Base-by-base conservation (phyloP, 371 early-diverging fungal genomes). In the Mortierella sp. region DNA sequence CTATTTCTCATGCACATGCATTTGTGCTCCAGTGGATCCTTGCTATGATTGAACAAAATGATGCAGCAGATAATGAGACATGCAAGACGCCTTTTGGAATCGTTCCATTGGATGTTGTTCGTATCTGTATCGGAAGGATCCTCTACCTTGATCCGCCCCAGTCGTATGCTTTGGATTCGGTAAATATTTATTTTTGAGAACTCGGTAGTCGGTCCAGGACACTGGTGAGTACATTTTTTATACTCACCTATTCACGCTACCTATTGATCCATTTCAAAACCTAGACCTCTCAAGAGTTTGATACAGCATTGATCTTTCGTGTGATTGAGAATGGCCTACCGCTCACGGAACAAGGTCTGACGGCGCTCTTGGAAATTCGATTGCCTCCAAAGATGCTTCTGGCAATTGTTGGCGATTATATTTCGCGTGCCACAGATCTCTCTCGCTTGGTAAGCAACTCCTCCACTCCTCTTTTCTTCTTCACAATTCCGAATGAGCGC, bases 361-460 rank as follows among this genome's bases (percentile, higher is more conserved):
- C 63, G 25, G 72, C 79, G 0, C 15, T 79, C 15, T 53, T 79
- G 47, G 67, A 62, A 14, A 72, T 66, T 21, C 62, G 66, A 1
- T 66, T 79, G 18, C 79, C 72, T 1, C 66, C 60, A 19, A 68
- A 72, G 18, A 60, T 69, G 66, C 50, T 69, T 4, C 67, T 79
- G 2, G n/a, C 28, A 3, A 45, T 72, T 18, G 70, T 72, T 15
- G 70, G 73, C 18, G 66, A 79, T n/a, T 79, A 72, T 60, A 66
- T 79, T 18, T 52, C 79, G 5, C 46, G 73, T 18, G 79, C 79
- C 21, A 52, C 66, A 14, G 73, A 76, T 26, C 67, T 76, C 7
- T 67, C 71, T 23, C 71, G 76, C n/a, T 70, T 71, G 50, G 76
- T 75, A 66, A 71, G 76, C 45, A n/a, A n/a, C n/a, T n/a, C n/a